Evolutionary conservation across 2,329 filamentous ascomycete species (phyloP), one percentile per base, ranked within the genome.

Genomic region (Fusarium sarcochroum): DNA sequence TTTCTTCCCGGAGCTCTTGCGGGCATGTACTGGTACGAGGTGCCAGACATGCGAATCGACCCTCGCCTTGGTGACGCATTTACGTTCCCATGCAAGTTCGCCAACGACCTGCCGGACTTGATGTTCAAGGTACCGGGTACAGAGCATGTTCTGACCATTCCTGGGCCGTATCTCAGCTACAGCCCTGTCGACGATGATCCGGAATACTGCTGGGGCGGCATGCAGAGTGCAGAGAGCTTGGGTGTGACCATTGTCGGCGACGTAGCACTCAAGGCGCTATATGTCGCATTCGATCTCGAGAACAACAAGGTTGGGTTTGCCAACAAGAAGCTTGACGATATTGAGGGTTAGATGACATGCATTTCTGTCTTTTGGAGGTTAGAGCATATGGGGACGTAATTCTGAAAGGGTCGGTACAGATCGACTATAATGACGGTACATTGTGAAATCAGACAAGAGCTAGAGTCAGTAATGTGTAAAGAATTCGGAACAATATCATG

Each of bases 211-310:
- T 94, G 88, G 77, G 93, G 93, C 56, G 93, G 92, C 48, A 86
- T 97, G 66, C 93, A 96, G 83, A 84, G 80, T 34, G 78, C 82
- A 42, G 79, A 78, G 17, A 75, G 74, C 23, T 71, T 82, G 49
- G 74, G 76, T 3, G 84, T 90, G 66, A 88, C 85, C 57, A 93
- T 97, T 74, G 87, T 94, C 57, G 93, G 93, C 11, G 92, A 94
- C 63, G 84, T 92, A 57, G 93, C 94, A 81, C 85, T 96, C 70
- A 96, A 96, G 87, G 87, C 87, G 56, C 83, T 92, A 66, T 94
- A 91, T 75, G 89, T 91, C 30, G 88, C 93, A 47, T 93, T 93
- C 77, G 90, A 93, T 48, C 68, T 85, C 13, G 79, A 82, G 48
- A 76, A 71, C 15, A 73, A 76, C 15, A 74, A 70, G 17, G 72